Base-by-base conservation (phyloP, 116 monocot species). In the Thalassia testudinum region DNA sequence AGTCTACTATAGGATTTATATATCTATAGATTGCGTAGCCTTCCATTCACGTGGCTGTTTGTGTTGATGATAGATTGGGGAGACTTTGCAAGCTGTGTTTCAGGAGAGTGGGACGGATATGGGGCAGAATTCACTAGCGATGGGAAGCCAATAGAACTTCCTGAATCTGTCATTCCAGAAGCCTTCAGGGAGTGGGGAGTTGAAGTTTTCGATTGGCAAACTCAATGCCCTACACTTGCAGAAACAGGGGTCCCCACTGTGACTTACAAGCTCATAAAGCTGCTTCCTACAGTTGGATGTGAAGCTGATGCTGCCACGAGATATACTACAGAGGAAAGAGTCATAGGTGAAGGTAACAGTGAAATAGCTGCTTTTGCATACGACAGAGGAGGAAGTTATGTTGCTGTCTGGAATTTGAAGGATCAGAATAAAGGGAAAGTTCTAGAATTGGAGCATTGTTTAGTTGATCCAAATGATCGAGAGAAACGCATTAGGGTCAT, bases 101-200 rank as follows among this genome's bases (percentile, higher is more conserved):
- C 95, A 15, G 95, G 95, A 7, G 95, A 95, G 50, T 95, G 95
- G 95, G 84, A 95, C 30, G 95, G 95, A 43, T 81, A 70, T 51
- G 73, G 78, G 21, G 95, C 88, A 4, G 84, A 87, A 0, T 95
- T 95, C 71, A 87, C 71, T 8, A 21, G 61, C 8, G 52, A 62
- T 1, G 95, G 95, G 2, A 55, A 54, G 0, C 81, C 88, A 0
- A 51, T 81, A 3, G 95, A 95, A 73, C 88, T 95, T 25, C 95
- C 93, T 11, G 87, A 87, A 47, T 27, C 18, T 49, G 84, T 93
- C 16, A 87, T 93, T 21, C 93, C 93, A 0, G 75, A 76, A 25
- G 95, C 84, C 12, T 95, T 75, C 55, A 65, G 87, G 4, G 95
- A 95, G 28, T 95, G 95, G 88, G 81, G 50, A 5, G 95, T 87